These are phyloP conservation scores for Pleurotus pulmonarius DNA, from an alignment of 768 basidiomycete species.

Conservation along the genomic window DNA sequence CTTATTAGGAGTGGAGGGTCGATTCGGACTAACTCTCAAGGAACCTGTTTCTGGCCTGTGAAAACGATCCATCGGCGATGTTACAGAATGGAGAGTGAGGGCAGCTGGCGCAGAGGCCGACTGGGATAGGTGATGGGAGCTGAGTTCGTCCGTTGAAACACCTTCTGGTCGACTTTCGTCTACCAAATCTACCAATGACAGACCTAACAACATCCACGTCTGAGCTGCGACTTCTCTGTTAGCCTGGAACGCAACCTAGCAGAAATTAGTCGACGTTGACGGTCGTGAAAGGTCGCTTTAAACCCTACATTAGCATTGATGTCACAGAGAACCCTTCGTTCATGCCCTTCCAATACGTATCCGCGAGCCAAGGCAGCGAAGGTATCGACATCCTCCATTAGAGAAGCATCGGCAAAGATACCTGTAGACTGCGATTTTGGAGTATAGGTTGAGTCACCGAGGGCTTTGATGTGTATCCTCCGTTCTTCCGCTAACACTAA, in stretches of 20 bases:
- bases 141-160: constrained; percentile 12
- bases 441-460: constrained; percentile 53
- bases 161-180: constrained; percentile 29
- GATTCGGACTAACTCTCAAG: neutral
- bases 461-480: constrained; percentile 42
- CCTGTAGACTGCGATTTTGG: constrained; percentile 59
- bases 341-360: constrained; percentile 52
- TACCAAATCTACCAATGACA: constrained; percentile 47
- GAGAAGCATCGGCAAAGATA: constrained; percentile 35
- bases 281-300: neutral
- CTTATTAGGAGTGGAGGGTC: constrained; percentile 9
- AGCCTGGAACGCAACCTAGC: constrained; percentile 55
- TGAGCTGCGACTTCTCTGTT: constrained; percentile 57
- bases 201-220: constrained; percentile 62
- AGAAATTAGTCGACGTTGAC: constrained; percentile 2
- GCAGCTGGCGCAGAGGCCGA: constrained; percentile 41
- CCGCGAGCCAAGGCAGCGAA: constrained; percentile 62
- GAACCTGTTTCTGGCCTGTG: constrained; percentile 3
- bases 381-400: constrained; percentile 36
- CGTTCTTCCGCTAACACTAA: constrained; percentile 26
- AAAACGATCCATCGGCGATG: constrained; percentile 15
- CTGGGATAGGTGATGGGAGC: constrained; percentile 18
- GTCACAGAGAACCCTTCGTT: constrained; percentile 46
- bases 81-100: constrained; percentile 23
- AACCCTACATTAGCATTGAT: constrained; percentile 51